Percentiles rank a stretch among this genome's conserved stretches.
Evolutionary conservation across 495 filamentous ascomycete species (phyloP).

Genomic region (Hamigera avellanea): DNA sequence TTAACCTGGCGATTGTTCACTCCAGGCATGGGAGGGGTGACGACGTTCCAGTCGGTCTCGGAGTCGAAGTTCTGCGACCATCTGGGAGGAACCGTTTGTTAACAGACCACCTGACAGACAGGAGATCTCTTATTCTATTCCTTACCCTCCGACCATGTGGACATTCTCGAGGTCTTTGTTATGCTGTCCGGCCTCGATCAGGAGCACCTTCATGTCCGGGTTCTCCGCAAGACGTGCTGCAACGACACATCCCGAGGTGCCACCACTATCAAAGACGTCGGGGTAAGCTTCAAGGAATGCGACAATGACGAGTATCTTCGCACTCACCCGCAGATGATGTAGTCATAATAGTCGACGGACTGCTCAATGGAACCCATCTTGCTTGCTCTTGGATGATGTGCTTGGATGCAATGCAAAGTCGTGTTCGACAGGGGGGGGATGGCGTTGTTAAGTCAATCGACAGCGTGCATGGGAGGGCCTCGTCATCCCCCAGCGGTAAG

Average conservation of each 20-base stretch:
- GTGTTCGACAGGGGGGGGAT: no score
- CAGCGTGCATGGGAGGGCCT: no score
- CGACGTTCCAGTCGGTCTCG: constrained; percentile 43
- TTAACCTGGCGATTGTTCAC: constrained; percentile 44
- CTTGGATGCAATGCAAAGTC: no score
- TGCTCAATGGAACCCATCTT: no score
- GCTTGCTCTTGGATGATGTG: no score
- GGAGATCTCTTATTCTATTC: not conserved
- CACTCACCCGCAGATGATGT: no score
- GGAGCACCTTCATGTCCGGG: constrained; percentile 35
- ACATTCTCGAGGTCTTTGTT: constrained; percentile 34
- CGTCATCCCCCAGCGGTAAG: no score
- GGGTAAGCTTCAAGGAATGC: constrained; percentile 15
- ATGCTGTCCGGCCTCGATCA: constrained; percentile 44
- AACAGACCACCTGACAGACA: not conserved
- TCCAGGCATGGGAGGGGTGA: constrained; percentile 42
- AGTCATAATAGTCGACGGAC: no score
- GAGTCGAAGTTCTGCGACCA: constrained; percentile 37
- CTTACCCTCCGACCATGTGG: constrained; percentile 34
- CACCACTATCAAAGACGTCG: constrained; percentile 36
- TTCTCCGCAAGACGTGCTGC: constrained; percentile 52
- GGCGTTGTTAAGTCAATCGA: no score
- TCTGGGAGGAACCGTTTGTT: no score
- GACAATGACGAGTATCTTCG: no score
- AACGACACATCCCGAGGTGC: constrained; percentile 48